phyloP scores from a whole-genome alignment of 768 basidiomycete genomes.

The Naematelia aurantialba region DNA sequence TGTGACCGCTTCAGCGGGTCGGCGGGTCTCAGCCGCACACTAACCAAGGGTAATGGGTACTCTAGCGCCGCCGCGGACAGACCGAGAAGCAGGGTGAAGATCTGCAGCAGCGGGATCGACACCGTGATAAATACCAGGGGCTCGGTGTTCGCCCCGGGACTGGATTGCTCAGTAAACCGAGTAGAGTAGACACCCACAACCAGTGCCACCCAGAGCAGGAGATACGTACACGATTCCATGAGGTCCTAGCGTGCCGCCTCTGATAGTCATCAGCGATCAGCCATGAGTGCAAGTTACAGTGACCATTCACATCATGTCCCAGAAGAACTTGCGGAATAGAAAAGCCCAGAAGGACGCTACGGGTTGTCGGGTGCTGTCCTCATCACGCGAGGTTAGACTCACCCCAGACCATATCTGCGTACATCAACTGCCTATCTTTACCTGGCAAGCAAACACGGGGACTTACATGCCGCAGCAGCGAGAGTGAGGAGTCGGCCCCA shows the following conservation, averaged over 20 bases:
- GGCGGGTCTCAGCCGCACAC: background rate
- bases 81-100: conserved; percentile 62
- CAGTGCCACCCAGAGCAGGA: background rate
- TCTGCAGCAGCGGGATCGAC: conserved; percentile 70
- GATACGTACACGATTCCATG: conserved; percentile 42
- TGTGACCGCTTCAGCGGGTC: conserved; percentile 1
- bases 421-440: background rate
- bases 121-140: conserved; percentile 73
- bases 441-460: background rate
- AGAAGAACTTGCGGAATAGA: conserved; percentile 89
- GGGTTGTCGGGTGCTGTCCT: conserved; percentile 56
- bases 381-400: conserved; percentile 54
- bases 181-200: background rate
- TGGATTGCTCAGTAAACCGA: conserved; percentile 33
- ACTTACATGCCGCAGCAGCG: conserved; percentile 39
- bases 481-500: conserved; percentile 41
- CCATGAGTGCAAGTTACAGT: background rate
- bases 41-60: conserved; percentile 59
- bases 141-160: conserved; percentile 60
- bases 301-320: conserved; percentile 67
- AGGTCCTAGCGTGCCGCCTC: conserved; percentile 61
- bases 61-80: conserved; percentile 65
- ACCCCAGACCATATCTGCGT: conserved; percentile 13
- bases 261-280: conserved; percentile 7
- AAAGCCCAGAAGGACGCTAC: conserved; percentile 71